Percentiles rank a stretch among this genome's conserved stretches.
Conservation (phyloP, 1,284 basidiomycete species). For the Tilletia walkeri region DNA sequence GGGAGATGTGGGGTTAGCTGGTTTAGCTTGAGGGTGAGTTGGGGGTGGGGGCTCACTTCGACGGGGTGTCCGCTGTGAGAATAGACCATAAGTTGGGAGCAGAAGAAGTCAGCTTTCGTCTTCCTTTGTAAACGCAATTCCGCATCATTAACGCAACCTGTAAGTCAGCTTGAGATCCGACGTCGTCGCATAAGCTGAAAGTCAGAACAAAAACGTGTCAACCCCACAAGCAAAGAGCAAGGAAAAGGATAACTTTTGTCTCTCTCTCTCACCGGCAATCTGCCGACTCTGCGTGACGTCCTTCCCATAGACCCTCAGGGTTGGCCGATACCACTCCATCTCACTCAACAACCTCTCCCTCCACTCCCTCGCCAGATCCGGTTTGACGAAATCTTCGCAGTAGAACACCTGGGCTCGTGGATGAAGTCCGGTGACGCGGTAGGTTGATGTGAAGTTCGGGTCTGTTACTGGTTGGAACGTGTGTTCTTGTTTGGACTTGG, state of each 20-base stretch:
- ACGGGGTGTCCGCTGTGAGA: slow-evolving; percentile 35
- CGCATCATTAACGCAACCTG: slow-evolving; percentile 31
- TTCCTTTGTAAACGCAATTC: too few relatives aligned
- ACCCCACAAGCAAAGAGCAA: too few relatives aligned
- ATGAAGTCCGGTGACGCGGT: slow-evolving; percentile 27
- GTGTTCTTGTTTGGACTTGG: neutral
- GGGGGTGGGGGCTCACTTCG: neutral
- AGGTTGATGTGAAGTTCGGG: slow-evolving; percentile 24
- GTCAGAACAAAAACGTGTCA: too few relatives aligned
- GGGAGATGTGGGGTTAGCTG: neutral
- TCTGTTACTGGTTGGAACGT: slow-evolving; percentile 29
- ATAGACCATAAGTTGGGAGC: neutral
- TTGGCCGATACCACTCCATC: slow-evolving; percentile 59
- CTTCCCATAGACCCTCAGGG: slow-evolving; percentile 62
- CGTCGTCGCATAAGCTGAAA: slow-evolving; percentile 58
- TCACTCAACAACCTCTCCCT: slow-evolving; percentile 36
- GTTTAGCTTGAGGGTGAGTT: neutral
- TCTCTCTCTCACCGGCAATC: slow-evolving; percentile 40
- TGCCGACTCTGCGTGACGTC: slow-evolving; percentile 60
- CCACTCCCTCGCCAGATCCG: slow-evolving; percentile 42
- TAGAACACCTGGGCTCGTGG: slow-evolving; percentile 14
- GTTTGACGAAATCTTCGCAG: slow-evolving; percentile 28
- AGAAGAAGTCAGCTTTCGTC: too few relatives aligned
- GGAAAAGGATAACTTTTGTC: too few relatives aligned
- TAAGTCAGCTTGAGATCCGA: slow-evolving; percentile 58